A percentile compares a stretch with the other conserved stretches of the same genome.
Conservation (phyloP, 768 basidiomycete species). For the Mycena epipterygia region DNA sequence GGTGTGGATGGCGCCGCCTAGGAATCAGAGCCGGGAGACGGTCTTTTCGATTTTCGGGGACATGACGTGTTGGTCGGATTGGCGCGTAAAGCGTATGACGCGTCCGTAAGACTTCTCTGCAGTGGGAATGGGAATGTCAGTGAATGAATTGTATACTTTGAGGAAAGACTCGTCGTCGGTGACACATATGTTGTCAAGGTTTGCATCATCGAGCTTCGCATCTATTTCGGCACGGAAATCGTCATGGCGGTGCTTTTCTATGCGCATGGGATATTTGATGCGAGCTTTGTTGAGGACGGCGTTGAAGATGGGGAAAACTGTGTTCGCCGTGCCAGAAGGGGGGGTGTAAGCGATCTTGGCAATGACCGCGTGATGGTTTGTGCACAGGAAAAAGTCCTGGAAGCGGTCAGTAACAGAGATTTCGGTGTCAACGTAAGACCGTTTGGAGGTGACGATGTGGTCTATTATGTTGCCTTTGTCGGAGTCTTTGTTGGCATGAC, state of each 20-base stretch:
- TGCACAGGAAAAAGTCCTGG: background rate
- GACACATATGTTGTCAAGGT: background rate
- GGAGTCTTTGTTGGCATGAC: background rate
- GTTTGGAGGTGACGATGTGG: constrained; percentile 29
- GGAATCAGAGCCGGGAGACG: background rate
- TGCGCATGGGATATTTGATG: background rate
- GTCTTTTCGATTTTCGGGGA: background rate
- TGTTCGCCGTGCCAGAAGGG: background rate
- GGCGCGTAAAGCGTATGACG: background rate
- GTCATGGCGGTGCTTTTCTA: constrained; percentile 5
- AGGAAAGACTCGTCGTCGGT: background rate
- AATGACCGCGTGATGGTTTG: background rate
- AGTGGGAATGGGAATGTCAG: background rate
- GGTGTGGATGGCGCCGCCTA: background rate
- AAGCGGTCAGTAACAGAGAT: background rate
- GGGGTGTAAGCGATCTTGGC: background rate
- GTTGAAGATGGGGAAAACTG: constrained; percentile 15
- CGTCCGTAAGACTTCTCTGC: constrained; percentile 1
- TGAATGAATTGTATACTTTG: background rate
- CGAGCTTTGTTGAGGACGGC: constrained; percentile 23
- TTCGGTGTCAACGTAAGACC: background rate
- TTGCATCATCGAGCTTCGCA: background rate
- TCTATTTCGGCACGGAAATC: background rate
- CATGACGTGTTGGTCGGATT: background rate
- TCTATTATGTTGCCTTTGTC: constrained; percentile 40